A percentile compares a stretch with the other conserved stretches of the same genome.
Conservation (phyloP, 2,329 filamentous ascomycete species). For the Diplodia seriata region DNA sequence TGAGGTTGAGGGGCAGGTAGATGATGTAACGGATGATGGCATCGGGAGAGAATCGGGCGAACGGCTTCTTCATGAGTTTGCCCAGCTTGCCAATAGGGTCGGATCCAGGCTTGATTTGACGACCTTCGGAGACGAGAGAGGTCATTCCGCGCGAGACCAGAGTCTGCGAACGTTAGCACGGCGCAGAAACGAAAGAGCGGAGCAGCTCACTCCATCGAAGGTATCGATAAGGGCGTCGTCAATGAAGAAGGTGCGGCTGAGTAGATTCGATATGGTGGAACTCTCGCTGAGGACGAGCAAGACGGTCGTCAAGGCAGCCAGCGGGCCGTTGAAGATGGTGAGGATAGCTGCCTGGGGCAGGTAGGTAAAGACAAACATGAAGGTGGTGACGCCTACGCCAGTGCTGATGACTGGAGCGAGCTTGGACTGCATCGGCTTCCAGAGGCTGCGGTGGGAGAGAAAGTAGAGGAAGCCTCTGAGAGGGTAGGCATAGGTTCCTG, state of each 20-base stretch:
- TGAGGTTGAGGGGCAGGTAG: constrained; percentile 90
- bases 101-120: constrained; percentile 68
- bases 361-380: constrained; percentile 91
- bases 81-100: constrained; percentile 64
- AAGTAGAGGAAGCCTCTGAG: constrained; percentile 72
- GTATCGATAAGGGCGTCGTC: constrained; percentile 85
- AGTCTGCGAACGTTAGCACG: constrained; percentile 41
- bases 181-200: too few species aligned
- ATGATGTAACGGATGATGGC: constrained; percentile 79
- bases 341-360: constrained; percentile 82
- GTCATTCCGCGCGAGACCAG: constrained; percentile 62
- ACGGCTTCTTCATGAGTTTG: constrained; percentile 62
- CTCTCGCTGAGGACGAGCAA: constrained; percentile 66
- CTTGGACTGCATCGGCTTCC: constrained; percentile 64
- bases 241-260: constrained; percentile 76
- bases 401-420: constrained; percentile 70
- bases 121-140: constrained; percentile 73
- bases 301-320: constrained; percentile 75
- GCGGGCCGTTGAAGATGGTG: constrained; percentile 82
- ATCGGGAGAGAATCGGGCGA: constrained; percentile 59
- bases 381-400: constrained; percentile 72
- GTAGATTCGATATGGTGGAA: constrained; percentile 58
- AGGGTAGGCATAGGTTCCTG: constrained; percentile 84
- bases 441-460: constrained; percentile 62
- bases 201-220: constrained; percentile 71